Evolutionary conservation across 768 basidiomycete genomes (phyloP), one percentile per base, ranked within the genome.

Genomic region (Panellus pusillus): DNA sequence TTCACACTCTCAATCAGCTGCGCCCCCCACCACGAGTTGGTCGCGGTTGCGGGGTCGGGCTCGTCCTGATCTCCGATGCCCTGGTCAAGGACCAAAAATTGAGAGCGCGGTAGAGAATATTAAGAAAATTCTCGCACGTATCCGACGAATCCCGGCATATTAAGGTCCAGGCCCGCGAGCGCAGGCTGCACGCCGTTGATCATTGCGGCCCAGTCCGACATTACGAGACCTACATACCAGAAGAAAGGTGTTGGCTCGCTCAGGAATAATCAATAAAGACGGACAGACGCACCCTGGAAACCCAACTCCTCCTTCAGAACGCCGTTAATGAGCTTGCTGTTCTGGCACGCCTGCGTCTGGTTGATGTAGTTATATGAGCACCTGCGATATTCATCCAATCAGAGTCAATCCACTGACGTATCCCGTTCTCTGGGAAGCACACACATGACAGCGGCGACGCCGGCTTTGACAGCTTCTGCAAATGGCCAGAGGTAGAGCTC

Each of bases 141-240:
- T 64, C 52, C 0, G 75, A 77, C 13, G 83, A 65, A 57, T 72
- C 78, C 43, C 4, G 50, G 55, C 58, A 58, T 47, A 28, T 51
- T 54, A 50, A 65, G 48, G 32, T 61, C 61, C 6, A 61, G 37
- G 9, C 63, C 63, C 9, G 55, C 58, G 9, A 61, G 47, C 11
- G 58, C 63, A 20, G 55, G 55, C 46, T 57, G 55, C 24, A 51
- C 45, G 38, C 50, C 56, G 19, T 54, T 50, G 29, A 57, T 66
- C 11, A 75, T 79, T 18, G 76, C 80, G 28, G 68, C 57, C 82
- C 79, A 83, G 57, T 83, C 81, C 43, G 68, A 66, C 59, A 61
- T 50, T 11, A 60, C 49, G 47, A 60, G 56, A 14, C 55, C 55
- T 54, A 40, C 9, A n/a, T 4, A 24, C 24, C 24, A 24, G 24